Evolutionary conservation across 345 rosid genomes (phyloP).

Genomic region (Acer yangbiense): DNA sequence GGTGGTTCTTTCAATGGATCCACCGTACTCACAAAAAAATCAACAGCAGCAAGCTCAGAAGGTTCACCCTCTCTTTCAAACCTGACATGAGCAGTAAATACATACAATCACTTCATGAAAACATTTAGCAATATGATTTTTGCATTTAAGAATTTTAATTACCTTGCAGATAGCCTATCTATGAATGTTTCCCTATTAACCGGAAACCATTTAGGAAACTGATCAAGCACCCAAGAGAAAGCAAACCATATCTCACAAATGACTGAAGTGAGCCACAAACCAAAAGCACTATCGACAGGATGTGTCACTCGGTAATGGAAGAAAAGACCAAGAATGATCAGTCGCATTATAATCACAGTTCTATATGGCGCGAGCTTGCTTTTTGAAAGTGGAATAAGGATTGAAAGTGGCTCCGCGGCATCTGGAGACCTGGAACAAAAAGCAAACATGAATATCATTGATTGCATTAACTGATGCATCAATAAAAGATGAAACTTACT

Average conservation of each 20-base stretch:
- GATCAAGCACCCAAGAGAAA: constrained; percentile 97
- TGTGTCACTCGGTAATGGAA: constrained; percentile 88
- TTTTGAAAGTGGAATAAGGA: constrained; percentile 59
- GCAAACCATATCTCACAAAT: constrained; percentile 99
- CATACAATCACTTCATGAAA: constrained; percentile 4
- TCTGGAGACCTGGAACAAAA: constrained; percentile 54
- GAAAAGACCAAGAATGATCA: constrained; percentile 85
- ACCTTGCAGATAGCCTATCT: constrained; percentile 89
- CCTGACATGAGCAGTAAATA: constrained; percentile 36
- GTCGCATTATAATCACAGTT: constrained; percentile 67
- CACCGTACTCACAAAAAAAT: constrained; percentile 96
- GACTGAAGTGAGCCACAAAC: constrained; percentile 90
- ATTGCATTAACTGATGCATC: not conserved
- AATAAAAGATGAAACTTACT: constrained; percentile 38
- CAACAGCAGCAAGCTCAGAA: constrained; percentile 86
- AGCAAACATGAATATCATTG: constrained; percentile 10
- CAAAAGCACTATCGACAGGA: constrained; percentile 90
- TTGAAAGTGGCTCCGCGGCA: constrained; percentile 69
- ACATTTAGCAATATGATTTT: not conserved
- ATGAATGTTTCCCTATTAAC: constrained; percentile 64
- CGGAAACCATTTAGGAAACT: constrained; percentile 98
- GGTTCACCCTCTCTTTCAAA: constrained; percentile 90
- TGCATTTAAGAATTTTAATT: constrained; percentile 9
- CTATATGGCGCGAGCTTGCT: constrained; percentile 80
- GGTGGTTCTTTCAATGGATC: constrained; percentile 98